Percentiles rank a stretch among this genome's conserved stretches.
phyloP scores from a whole-genome alignment of 306 rosid genomes.

The peach (Prunus persica) region DNA sequence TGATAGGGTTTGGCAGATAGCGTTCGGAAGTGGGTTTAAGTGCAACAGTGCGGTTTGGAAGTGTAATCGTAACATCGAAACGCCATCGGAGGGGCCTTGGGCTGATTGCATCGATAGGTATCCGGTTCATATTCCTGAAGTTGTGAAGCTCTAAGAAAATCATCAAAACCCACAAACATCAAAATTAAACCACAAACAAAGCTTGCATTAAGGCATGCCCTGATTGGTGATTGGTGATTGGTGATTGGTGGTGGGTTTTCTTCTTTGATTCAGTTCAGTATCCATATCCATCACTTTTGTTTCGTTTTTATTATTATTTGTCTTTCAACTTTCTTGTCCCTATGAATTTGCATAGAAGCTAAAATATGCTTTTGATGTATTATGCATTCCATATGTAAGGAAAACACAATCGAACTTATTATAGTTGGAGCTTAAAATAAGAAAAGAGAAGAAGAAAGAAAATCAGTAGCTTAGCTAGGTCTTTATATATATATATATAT shows the following conservation, averaged over 20 bases:
- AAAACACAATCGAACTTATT: too few species aligned
- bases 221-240: too few species aligned
- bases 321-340: too few species aligned
- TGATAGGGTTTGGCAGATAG: slow-evolving; percentile 91
- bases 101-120: slow-evolving; percentile 75
- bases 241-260: background rate
- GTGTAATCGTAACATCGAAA: slow-evolving; percentile 62
- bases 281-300: too few species aligned
- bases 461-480: too few species aligned
- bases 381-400: too few species aligned
- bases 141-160: slow-evolving; percentile 63
- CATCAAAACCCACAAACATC: background rate
- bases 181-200: background rate
- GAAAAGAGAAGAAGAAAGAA: too few species aligned
- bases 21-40: slow-evolving; percentile 89
- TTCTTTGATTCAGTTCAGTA: background rate
- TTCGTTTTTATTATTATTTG: too few species aligned
- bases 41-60: slow-evolving; percentile 97
- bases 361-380: too few species aligned
- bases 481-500: too few species aligned
- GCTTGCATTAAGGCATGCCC: background rate
- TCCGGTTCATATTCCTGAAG: slow-evolving; percentile 90
- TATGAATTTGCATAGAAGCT: too few species aligned
- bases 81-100: slow-evolving; percentile 72
- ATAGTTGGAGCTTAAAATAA: too few species aligned